These are phyloP conservation scores for Hanseniaspora pseudoguilliermondii DNA, from an alignment of 805 yeast species.

Conservation along the genomic window DNA sequence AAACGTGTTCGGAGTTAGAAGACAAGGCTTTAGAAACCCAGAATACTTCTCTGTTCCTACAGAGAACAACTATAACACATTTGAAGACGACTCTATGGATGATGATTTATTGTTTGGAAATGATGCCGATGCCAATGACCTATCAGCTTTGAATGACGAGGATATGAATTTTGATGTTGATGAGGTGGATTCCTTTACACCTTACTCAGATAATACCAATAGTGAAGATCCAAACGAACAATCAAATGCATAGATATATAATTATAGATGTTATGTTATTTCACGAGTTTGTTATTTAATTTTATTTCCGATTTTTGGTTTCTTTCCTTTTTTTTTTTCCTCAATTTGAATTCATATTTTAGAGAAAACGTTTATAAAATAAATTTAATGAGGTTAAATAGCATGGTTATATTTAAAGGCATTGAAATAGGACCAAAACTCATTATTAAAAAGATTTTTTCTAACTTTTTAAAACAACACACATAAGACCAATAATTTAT, in stretches of 20 bases:
- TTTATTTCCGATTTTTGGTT: background rate
- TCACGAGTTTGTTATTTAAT: background rate
- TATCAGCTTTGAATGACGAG: conserved; percentile 32
- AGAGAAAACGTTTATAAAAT: no score
- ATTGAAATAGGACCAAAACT: no score
- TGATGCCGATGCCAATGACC: conserved; percentile 40
- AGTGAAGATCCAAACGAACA: background rate
- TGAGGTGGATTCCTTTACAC: conserved; percentile 14
- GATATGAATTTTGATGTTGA: conserved; percentile 28
- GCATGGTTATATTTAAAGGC: no score
- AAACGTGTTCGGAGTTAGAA: conserved; percentile 4
- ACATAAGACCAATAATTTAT: background rate
- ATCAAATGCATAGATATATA: background rate
- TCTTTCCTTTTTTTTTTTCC: background rate
- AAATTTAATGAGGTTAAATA: no score
- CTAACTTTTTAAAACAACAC: no score
- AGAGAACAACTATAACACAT: conserved; percentile 25
- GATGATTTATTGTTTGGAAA: conserved; percentile 28
- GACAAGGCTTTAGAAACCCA: conserved; percentile 10
- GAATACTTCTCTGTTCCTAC: conserved; percentile 16
- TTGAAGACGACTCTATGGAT: conserved; percentile 26
- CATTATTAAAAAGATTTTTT: no score
- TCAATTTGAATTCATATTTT: background rate
- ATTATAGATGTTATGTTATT: background rate
- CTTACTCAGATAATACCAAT: conserved; percentile 15